These are phyloP conservation scores for Colletotrichum sp. DNA, from an alignment of 2,329 filamentous ascomycete genomes.

Conservation along the genomic window DNA sequence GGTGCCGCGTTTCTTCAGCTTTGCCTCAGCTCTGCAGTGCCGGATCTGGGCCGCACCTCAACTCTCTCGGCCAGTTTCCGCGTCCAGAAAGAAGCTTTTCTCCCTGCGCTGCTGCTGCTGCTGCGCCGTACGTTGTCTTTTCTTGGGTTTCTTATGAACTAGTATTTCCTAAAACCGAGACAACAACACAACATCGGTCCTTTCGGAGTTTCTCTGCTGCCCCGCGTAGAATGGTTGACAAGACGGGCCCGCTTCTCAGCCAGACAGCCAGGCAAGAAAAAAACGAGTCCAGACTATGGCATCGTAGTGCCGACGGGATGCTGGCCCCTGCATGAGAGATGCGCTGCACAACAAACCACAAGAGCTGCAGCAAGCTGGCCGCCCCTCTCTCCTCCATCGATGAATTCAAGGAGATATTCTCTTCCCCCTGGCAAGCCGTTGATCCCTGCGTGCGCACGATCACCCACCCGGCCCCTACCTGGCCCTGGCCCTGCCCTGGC, in stretches of 20 bases:
- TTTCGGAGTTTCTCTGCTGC: not conserved
- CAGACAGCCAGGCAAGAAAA: not conserved
- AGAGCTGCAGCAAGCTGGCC: not conserved
- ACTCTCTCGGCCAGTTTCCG: conserved; percentile 13
- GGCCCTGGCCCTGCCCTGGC: not conserved
- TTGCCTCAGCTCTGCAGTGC: conserved; percentile 9
- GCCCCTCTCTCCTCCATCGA: not conserved
- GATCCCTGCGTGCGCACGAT: conserved; percentile 7
- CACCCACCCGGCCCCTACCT: not conserved
- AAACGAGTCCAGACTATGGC: not conserved
- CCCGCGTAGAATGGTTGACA: not conserved
- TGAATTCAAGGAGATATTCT: not conserved
- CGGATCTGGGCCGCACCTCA: not conserved
- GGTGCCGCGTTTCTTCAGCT: not conserved
- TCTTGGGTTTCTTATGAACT: not conserved
- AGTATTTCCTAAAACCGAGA: not conserved
- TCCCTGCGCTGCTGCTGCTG: not conserved
- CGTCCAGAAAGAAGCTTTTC: not conserved
- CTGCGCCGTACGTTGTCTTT: not conserved
- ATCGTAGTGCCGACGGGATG: not conserved
- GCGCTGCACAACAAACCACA: not conserved
- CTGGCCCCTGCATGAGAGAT: not conserved
- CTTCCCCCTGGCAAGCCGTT: not conserved
- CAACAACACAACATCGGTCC: not conserved
- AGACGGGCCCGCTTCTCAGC: not conserved